A percentile compares a stretch with the other conserved stretches of the same genome.
Conservation (phyloP, 1,284 basidiomycete genomes). For the Papiliotrema nemorosa region DNA sequence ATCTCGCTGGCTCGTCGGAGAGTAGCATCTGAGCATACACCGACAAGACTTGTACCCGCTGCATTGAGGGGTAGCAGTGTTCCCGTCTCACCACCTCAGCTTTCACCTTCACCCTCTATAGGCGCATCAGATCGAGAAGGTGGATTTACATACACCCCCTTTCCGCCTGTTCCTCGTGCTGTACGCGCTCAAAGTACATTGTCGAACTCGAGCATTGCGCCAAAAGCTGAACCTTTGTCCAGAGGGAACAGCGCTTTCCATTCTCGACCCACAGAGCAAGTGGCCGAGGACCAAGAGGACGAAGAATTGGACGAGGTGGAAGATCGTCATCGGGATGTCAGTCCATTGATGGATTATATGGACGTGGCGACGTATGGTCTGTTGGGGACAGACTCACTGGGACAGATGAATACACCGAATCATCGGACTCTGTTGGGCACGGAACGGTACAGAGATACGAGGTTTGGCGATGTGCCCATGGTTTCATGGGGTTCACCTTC, state of each 20-base stretch:
- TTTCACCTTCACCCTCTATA: conserved; percentile 34
- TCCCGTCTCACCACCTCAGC: conserved; percentile 20
- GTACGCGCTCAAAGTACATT: not conserved
- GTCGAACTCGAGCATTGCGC: not conserved
- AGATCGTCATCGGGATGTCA: not conserved
- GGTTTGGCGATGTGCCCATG: conserved; percentile 42
- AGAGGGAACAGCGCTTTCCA: not conserved
- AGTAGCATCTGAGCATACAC: conserved; percentile 6
- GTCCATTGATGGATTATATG: conserved; percentile 38
- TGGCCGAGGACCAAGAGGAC: not conserved
- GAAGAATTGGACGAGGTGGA: not conserved
- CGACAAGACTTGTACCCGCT: conserved; percentile 7
- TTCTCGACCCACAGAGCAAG: not conserved
- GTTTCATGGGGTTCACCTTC: conserved; percentile 31
- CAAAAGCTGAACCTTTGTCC: not conserved
- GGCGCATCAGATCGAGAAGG: conserved; percentile 9
- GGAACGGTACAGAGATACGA: conserved; percentile 41
- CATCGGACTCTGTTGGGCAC: conserved; percentile 44
- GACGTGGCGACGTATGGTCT: conserved; percentile 25
- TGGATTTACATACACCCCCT: conserved; percentile 17
- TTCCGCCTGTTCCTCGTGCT: conserved; percentile 7
- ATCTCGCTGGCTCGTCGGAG: conserved; percentile 1
- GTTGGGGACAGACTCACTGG: conserved; percentile 7
- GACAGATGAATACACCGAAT: conserved; percentile 26
- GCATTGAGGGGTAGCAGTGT: conserved; percentile 5